phyloP scores from a whole-genome alignment of 306 rosid genomes.

The Casuarina cunninghamiana region DNA sequence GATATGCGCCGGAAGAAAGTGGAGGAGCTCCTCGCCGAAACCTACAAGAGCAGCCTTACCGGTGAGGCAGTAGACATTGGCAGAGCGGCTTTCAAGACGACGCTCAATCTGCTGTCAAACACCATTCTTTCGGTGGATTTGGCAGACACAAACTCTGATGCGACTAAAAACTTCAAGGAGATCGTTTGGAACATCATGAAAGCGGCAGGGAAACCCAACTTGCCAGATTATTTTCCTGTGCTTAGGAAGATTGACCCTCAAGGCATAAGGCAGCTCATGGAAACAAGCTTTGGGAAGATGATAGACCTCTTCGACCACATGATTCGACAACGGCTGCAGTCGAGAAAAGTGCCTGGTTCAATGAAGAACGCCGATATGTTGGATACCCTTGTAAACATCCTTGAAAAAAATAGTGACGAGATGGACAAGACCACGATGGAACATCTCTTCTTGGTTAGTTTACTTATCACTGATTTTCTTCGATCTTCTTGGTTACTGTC shows the following conservation, averaged over 20 bases:
- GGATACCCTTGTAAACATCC: constrained; percentile 13
- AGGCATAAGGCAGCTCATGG: background rate
- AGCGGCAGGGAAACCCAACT: background rate
- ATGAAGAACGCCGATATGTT: background rate
- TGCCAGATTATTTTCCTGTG: background rate
- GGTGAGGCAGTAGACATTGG: constrained; percentile 21
- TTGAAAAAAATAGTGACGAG: background rate
- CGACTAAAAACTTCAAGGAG: background rate
- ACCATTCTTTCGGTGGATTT: constrained; percentile 16
- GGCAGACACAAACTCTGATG: background rate
- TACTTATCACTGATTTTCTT: background rate
- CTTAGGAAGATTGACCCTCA: background rate
- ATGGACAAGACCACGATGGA: constrained; percentile 10
- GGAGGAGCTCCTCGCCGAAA: constrained; percentile 1
- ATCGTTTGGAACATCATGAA: background rate
- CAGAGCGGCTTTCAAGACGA: constrained; percentile 7
- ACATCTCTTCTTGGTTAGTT: constrained; percentile 10
- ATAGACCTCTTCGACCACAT: background rate
- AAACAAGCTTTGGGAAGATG: background rate
- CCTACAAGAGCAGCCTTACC: background rate
- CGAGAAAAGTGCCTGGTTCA: background rate
- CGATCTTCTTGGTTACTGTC: background rate
- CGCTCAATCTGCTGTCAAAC: constrained; percentile 16
- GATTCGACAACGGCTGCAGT: constrained; percentile 4
- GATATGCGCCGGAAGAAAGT: constrained; percentile 7